Conservation (phyloP, 306 rosid genomes). For the Gleditsia sinensis region DNA sequence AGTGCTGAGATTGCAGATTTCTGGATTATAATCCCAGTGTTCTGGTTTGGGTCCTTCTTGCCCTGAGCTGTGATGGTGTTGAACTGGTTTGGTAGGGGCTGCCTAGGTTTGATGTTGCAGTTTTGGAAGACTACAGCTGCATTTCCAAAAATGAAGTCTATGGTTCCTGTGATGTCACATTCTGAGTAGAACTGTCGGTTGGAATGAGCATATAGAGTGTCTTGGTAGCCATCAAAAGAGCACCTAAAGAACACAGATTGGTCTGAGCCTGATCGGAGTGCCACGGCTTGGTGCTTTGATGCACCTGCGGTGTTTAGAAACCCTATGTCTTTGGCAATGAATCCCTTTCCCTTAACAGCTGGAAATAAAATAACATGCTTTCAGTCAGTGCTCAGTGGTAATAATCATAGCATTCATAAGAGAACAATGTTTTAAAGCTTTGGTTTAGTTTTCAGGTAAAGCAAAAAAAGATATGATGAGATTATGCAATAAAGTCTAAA, state of each 20-base stretch:
- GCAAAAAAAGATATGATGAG: not conserved
- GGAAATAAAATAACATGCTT: slow-evolving; percentile 6
- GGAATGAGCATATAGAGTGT: slow-evolving; percentile 69
- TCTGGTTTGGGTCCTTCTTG: slow-evolving; percentile 61
- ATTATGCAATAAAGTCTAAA: too few relatives aligned
- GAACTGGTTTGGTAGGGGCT: slow-evolving; percentile 64
- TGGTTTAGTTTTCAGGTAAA: not conserved
- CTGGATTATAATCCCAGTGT: slow-evolving; percentile 64
- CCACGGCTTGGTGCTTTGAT: slow-evolving; percentile 71
- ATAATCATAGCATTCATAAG: not conserved
- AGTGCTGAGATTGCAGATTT: slow-evolving; percentile 38
- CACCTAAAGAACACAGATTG: slow-evolving; percentile 54
- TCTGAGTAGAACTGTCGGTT: slow-evolving; percentile 72
- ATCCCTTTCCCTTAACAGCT: slow-evolving; percentile 64
- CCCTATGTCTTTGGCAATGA: slow-evolving; percentile 59
- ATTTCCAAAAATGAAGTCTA: slow-evolving; percentile 73
- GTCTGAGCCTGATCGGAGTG: slow-evolving; percentile 64
- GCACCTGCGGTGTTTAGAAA: slow-evolving; percentile 72
- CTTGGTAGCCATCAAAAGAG: slow-evolving; percentile 60
- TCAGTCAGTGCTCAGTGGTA: not conserved
- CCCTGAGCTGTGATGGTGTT: slow-evolving; percentile 79
- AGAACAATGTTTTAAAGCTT: not conserved
- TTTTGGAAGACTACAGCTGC: slow-evolving; percentile 64
- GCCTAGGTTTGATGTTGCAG: slow-evolving; percentile 57
- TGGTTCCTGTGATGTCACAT: slow-evolving; percentile 60